These are phyloP conservation scores for Alternaria ventricosa DNA, from an alignment of 2,329 filamentous ascomycete species.

Conservation along the genomic window DNA sequence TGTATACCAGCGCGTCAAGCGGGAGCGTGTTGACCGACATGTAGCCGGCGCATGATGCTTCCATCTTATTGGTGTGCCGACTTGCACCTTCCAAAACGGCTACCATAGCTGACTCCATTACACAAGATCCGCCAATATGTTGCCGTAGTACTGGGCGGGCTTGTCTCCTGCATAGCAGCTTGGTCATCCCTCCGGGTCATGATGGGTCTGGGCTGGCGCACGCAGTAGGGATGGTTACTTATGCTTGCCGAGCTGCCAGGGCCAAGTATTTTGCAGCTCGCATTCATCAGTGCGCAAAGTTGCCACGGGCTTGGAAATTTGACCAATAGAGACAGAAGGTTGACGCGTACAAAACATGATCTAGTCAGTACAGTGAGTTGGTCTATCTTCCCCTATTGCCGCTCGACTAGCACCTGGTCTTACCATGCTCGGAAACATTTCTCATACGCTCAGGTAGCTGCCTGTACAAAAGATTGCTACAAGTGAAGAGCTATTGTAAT, in stretches of 20 bases:
- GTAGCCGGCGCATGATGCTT: conserved; percentile 13
- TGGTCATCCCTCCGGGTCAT: conserved; percentile 21
- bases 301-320: conserved; percentile 28
- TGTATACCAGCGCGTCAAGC: conserved; percentile 12
- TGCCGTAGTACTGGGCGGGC: conserved; percentile 16
- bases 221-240: conserved; percentile 25
- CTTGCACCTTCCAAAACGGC: conserved; percentile 3
- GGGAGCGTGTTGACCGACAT: conserved; percentile 10
- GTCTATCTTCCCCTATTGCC: background rate
- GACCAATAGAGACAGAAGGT: conserved; percentile 24
- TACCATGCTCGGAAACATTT: background rate
- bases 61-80: conserved; percentile 8
- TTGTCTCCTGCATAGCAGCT: conserved; percentile 24
- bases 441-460: conserved; percentile 22
- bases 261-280: conserved; percentile 31
- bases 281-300: conserved; percentile 33
- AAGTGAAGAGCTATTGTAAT: conserved; percentile 27
- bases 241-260: conserved; percentile 33
- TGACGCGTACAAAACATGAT: conserved; percentile 27
- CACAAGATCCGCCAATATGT: conserved; percentile 25
- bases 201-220: conserved; percentile 27
- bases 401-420: background rate
- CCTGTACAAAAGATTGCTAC: conserved; percentile 13
- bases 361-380: conserved; percentile 29
- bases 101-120: conserved; percentile 30